A percentile compares a stretch with the other conserved stretches of the same genome.
These are phyloP conservation scores for Erythrobasidium hasegawianum DNA, from an alignment of 1,284 basidiomycete genomes.

Conservation along the genomic window DNA sequence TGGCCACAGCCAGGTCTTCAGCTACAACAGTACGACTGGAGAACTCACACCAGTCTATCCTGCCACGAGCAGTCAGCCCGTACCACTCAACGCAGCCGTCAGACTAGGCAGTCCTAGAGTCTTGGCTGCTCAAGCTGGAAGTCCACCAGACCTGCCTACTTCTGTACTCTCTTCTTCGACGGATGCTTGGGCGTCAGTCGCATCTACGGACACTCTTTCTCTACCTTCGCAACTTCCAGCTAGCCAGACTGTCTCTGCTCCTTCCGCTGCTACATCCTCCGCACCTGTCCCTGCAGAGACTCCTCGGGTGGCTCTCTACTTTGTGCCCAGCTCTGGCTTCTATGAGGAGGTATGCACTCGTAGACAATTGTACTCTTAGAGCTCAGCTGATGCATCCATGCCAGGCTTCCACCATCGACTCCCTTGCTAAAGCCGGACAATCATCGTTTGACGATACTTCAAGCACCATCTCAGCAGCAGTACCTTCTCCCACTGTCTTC, in stretches of 20 bases:
- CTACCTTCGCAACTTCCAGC: neutral
- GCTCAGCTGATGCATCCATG: no score
- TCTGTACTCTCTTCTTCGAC: neutral
- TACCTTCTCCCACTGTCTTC: neutral
- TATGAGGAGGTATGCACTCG: no score
- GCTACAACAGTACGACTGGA: conserved; percentile 38
- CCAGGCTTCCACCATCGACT: neutral
- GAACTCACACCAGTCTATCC: conserved; percentile 40
- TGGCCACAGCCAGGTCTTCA: conserved; percentile 41
- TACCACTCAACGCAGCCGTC: conserved; percentile 30
- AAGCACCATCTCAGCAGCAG: conserved; percentile 1
- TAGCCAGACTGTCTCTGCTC: neutral
- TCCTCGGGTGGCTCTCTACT: conserved; percentile 37
- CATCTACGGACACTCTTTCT: neutral
- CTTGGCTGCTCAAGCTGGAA: neutral
- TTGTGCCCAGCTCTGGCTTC: conserved; percentile 40
- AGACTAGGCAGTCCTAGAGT: conserved; percentile 1
- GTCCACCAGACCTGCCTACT: neutral
- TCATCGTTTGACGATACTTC: neutral
- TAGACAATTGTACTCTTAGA: no score
- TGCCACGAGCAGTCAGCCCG: conserved; percentile 25
- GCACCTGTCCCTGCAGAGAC: conserved; percentile 13
- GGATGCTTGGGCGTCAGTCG: conserved; percentile 7
- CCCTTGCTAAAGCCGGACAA: neutral
- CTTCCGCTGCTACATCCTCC: conserved; percentile 22